A percentile compares a stretch with the other conserved stretches of the same genome.
phyloP scores from a whole-genome alignment of 1,284 basidiomycete species.

The Ustilago sp. region DNA sequence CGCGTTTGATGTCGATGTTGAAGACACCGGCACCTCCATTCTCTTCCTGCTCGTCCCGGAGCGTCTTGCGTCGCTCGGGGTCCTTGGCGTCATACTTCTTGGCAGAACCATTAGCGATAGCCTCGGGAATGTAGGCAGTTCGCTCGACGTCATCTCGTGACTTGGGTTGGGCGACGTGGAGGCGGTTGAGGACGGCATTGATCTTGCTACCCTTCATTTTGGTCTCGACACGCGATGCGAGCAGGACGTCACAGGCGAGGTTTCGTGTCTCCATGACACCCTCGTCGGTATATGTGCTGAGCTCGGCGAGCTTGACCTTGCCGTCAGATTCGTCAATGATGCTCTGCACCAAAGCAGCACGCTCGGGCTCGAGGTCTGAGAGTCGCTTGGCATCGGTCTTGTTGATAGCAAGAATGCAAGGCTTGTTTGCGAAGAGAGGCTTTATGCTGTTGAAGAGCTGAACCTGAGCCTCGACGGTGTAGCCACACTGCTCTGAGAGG shows the following conservation, averaged over 20 bases:
- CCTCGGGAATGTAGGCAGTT: slow-evolving; percentile 61
- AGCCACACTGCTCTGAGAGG: slow-evolving; percentile 68
- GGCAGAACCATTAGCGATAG: slow-evolving; percentile 50
- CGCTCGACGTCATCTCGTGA: slow-evolving; percentile 65
- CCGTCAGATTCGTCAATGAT: slow-evolving; percentile 62
- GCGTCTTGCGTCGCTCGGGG: slow-evolving; percentile 60
- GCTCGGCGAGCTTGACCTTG: slow-evolving; percentile 64
- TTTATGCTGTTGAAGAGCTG: slow-evolving; percentile 69
- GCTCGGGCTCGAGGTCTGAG: slow-evolving; percentile 60
- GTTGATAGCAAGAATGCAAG: slow-evolving; percentile 68
- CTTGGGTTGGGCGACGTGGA: slow-evolving; percentile 67
- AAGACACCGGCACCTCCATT: slow-evolving; percentile 68
- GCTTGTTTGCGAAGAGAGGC: slow-evolving; percentile 69
- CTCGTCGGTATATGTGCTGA: slow-evolving; percentile 69
- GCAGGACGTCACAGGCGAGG: slow-evolving; percentile 65
- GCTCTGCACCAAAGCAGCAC: slow-evolving; percentile 59
- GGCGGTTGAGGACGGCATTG: slow-evolving; percentile 65
- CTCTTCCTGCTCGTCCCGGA: slow-evolving; percentile 68
- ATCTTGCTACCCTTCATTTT: slow-evolving; percentile 67
- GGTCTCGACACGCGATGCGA: slow-evolving; percentile 64
- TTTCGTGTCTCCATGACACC: slow-evolving; percentile 68
- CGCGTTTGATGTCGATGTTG: slow-evolving; percentile 73
- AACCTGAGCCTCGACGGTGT: slow-evolving; percentile 68
- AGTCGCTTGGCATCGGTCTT: slow-evolving; percentile 65
- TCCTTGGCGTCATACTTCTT: slow-evolving; percentile 66